Base-by-base conservation (phyloP, 148 eudicot species). In the Pharnaceum exiguum region DNA sequence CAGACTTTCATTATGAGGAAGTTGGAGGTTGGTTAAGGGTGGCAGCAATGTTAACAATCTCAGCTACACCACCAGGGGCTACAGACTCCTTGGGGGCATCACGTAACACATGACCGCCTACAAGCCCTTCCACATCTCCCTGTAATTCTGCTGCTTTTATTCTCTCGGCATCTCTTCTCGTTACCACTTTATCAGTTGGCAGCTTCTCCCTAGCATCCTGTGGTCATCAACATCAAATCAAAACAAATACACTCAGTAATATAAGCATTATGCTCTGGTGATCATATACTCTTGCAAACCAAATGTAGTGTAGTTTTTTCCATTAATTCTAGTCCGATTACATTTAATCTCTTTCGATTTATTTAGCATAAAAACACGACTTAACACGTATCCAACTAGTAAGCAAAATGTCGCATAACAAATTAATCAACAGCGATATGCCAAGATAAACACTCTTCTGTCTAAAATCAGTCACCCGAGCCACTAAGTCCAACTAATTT, bases 151-250 rank as follows among this genome's bases (percentile, higher is more conserved):
- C 90, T 0, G 64, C 75, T 6, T 74, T 71, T 40, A 84, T 81
- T 10, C 71, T 77, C 60, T 79, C 90, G 3, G 90, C 90, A 18
- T 84, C 85, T 36, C 81, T 79, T 47, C 19, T 44, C 4, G 87
- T 77, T 18, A 63, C 90, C 6, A 78, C 46, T 60, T 81, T 87
- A 19, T 87, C 90, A 2, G 38, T 43, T 15, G 62, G 54, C 3
- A 85, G 73, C 74, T 73, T 81, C 25, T n/a, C 22, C 11, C 67
- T 77, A 3, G 95, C 95, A 73, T 77, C 82, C 94, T 86, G 49
- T 56, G n/a, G n/a, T 27, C 24, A 48, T 5, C 28, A 8, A 19
- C 31, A 29, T 2, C 4, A 30, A 5, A 22, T 32, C 19, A 35
- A 2, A 40, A 10, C 4, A 5, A 1, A 4, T 23, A 4, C 5